A percentile compares a stretch with the other conserved stretches of the same genome.
phyloP scores from a whole-genome alignment of 164 flowering plant species.

The Malania oleifera region DNA sequence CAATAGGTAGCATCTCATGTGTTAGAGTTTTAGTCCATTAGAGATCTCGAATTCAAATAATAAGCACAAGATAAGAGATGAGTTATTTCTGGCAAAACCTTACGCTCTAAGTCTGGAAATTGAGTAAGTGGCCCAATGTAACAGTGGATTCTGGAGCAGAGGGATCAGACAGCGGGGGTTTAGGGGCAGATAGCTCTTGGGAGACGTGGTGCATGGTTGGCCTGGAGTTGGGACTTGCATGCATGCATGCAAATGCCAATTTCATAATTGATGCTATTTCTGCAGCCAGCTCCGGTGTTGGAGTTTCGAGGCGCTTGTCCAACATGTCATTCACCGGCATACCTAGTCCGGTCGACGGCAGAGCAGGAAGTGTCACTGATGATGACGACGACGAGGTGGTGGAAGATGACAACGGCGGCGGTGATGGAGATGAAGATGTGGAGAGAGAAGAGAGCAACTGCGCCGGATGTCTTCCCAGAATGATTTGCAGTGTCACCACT shows the following conservation, averaged over 20 bases:
- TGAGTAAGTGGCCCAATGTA: too few species aligned
- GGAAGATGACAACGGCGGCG: neutral
- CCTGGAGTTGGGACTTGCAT: conserved; percentile 5
- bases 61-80: too few species aligned
- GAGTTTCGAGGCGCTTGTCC: conserved; percentile 10
- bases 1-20: too few species aligned
- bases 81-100: too few species aligned
- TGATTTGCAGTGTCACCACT: conserved; percentile 17
- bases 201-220: conserved; percentile 10
- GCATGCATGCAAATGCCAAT: conserved; percentile 11
- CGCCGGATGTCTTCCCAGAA: conserved; percentile 23
- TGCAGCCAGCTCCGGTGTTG: neutral
- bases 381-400: too few species aligned
- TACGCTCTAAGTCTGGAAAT: too few species aligned
- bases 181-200: neutral
- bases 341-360: too few species aligned
- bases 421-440: neutral
- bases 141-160: too few species aligned
- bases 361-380: too few species aligned
- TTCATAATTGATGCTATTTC: conserved; percentile 1
- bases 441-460: conserved; percentile 3
- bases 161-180: too few species aligned
- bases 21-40: too few species aligned
- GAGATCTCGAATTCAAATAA: too few species aligned
- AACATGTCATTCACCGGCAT: neutral